phyloP scores from a whole-genome alignment of 495 filamentous ascomycete species.

The Neurospora sp. region DNA sequence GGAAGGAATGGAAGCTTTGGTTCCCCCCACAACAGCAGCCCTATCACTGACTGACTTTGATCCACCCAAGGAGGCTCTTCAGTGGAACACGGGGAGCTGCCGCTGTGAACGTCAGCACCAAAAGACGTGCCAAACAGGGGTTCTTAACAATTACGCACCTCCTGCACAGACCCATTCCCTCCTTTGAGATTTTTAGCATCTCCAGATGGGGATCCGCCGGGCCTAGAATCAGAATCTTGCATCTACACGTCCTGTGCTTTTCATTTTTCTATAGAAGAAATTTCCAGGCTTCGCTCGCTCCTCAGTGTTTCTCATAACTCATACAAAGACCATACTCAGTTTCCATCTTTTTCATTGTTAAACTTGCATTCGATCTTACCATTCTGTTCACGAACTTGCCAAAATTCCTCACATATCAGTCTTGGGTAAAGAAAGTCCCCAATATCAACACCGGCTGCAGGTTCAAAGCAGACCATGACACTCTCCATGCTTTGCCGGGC shows the following conservation, averaged over 20 bases:
- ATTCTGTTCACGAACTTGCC: not conserved
- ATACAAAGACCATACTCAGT: not conserved
- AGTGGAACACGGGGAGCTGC: not conserved
- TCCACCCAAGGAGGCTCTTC: not conserved
- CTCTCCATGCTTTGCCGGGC: conserved; percentile 14
- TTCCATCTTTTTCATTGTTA: not conserved
- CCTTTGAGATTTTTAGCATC: not conserved
- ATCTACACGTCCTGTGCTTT: not conserved
- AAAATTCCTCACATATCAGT: too few species aligned
- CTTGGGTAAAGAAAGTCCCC: not conserved
- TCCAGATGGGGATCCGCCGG: not conserved
- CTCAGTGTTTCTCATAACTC: not conserved
- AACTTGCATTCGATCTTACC: not conserved
- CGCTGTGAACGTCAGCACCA: not conserved
- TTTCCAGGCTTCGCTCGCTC: not conserved
- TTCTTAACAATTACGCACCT: not conserved
- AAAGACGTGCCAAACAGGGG: not conserved
- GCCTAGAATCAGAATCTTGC: not conserved
- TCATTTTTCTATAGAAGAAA: not conserved
- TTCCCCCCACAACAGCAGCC: not conserved
- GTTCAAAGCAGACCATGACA: conserved; percentile 8
- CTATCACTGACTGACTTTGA: not conserved
- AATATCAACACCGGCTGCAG: not conserved
- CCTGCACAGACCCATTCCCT: not conserved
- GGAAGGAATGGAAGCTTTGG: not conserved